phyloP scores from a whole-genome alignment of 1,139 yeast species.

The Sugiyamaella grinbergsii region DNA sequence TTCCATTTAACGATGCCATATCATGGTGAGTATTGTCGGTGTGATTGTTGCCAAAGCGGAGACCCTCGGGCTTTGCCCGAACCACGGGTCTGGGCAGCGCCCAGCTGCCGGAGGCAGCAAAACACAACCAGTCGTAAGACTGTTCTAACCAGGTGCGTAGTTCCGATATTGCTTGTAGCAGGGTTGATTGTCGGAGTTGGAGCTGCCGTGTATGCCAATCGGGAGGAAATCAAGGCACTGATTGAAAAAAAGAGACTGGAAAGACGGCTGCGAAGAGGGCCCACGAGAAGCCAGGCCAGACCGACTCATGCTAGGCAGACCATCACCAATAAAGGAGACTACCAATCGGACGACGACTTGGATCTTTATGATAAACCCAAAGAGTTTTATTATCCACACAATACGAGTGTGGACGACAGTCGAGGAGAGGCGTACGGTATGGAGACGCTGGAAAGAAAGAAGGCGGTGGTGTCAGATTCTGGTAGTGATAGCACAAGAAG shows the following conservation, averaged over 20 bases:
- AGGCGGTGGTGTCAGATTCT: background rate
- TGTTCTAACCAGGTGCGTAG: conserved; percentile 18
- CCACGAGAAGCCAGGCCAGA: conserved; percentile 7
- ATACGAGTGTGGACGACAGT: background rate
- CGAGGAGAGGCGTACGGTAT: conserved; percentile 16
- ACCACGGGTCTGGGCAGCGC: background rate
- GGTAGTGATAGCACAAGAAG: conserved; percentile 5
- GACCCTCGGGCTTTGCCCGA: background rate
- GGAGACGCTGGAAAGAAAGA: conserved; percentile 12
- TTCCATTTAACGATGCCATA: conserved; percentile 28
- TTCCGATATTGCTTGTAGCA: conserved; percentile 33
- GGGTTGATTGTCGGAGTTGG: conserved; percentile 36
- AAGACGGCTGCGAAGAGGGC: conserved; percentile 26
- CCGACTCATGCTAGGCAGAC: background rate
- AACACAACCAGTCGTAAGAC: no score
- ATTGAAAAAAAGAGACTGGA: conserved; percentile 31
- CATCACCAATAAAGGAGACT: background rate
- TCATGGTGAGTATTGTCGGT: conserved; percentile 25
- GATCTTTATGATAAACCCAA: conserved; percentile 24
- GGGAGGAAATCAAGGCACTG: conserved; percentile 32
- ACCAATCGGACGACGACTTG: conserved; percentile 22
- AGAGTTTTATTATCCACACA: conserved; percentile 8
- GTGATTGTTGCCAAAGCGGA: background rate
- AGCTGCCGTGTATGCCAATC: conserved; percentile 33
- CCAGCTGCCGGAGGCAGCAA: background rate